Evolutionary conservation across 192 early-diverging fungal species (phyloP), one percentile per base, ranked within the genome.

Genomic region (Glomus cerebriforme): DNA sequence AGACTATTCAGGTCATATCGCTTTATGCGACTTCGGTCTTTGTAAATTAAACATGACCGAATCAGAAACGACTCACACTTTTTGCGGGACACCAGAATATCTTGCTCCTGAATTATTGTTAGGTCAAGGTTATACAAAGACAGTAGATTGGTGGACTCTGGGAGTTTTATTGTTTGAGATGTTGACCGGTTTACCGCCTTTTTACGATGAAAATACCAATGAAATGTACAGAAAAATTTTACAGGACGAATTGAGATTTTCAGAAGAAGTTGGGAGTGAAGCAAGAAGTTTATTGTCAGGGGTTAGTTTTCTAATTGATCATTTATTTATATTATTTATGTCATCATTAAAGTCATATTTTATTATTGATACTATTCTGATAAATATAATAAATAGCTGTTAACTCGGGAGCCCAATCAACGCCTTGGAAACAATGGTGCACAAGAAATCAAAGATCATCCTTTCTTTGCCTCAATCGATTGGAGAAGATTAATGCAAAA

Each of bases 61-160:
- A 81, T 93, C 93, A 64, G 95, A 94, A 74, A 95, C 92, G 2
- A 98, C 98, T 34, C 91, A 93, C 83, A 97, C 97, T 0, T 97
- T 98, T 77, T 98, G 97, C 83, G 98, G 98, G 12, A 99, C 98
- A 12, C 97, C 97, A n/a, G 98, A 99, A 81, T 99, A 98, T 82
- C 92, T 99, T 64, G 95, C 97, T 0, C 95, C 93, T 12, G 97
- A 99, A 88, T 82, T 99, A 26, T 84, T 99, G 12, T 86, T 92
- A 49, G 92, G 91, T 65, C 91, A 94, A 60, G 95, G 93, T 17
- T 98, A 98, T 85, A 93, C 92, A 29, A 95, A 95, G 80, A 92
- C 93, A 9, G 96, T 98, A 1, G 98, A 99, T 88, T 99, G 98
- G 98, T 99, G 95, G 96, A 92, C 96, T 7, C 87, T 98, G 69